Percentiles rank a stretch among this genome's conserved stretches.
Evolutionary conservation across 2,329 filamentous ascomycete species (phyloP).

Genomic region (Pestalotiopsis sp.): DNA sequence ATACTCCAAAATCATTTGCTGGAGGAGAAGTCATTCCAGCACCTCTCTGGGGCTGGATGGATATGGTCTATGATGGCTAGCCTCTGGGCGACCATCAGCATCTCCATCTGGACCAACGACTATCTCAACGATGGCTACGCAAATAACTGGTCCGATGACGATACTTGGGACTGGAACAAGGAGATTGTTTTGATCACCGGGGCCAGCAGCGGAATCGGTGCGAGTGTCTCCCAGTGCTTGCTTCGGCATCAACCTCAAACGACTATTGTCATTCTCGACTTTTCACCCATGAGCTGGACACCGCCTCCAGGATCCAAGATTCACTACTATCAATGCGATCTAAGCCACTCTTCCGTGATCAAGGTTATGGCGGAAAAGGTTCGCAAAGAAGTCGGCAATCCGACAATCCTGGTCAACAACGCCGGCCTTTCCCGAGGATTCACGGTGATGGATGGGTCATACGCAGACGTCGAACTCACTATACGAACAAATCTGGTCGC

Average conservation of each 20-base stretch:
- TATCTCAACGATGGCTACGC: conserved; percentile 1
- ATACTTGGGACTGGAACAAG: background rate
- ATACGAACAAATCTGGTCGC: background rate
- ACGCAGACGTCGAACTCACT: background rate
- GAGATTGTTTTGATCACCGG: background rate
- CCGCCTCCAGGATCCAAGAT: background rate
- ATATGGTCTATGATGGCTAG: background rate
- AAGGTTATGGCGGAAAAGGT: background rate
- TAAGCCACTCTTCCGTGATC: background rate
- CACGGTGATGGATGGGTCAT: background rate
- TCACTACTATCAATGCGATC: background rate
- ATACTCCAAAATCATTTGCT: background rate
- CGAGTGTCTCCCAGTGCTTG: background rate
- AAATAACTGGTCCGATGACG: background rate
- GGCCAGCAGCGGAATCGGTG: background rate
- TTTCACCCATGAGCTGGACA: background rate
- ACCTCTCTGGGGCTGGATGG: background rate
- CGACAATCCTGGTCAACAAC: background rate
- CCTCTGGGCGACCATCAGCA: background rate
- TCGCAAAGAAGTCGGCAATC: background rate
- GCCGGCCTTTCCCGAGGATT: background rate
- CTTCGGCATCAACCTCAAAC: background rate
- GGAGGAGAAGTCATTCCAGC: background rate
- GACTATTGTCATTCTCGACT: background rate
- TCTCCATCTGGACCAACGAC: background rate